A percentile compares a stretch with the other conserved stretches of the same genome.
Conservation (phyloP, 306 rosid species). For the Canavalia ensiformis region DNA sequence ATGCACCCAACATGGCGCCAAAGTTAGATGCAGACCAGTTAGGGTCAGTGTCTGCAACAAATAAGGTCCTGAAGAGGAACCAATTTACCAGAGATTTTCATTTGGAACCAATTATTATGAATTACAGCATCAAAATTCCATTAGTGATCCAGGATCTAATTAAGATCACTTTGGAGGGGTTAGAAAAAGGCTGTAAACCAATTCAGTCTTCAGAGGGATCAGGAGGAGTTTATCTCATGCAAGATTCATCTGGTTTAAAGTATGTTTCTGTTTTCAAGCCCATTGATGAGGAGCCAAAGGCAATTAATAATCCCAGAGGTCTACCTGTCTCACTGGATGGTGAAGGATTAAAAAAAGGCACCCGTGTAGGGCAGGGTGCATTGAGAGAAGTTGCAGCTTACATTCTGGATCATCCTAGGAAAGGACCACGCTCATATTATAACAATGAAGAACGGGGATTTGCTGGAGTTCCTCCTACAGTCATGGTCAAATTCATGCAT, state of each 20-base stretch:
- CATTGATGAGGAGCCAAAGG: conserved; percentile 82
- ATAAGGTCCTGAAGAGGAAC: conserved; percentile 47
- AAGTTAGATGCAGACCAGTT: conserved; percentile 41
- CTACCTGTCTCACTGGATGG: conserved; percentile 64
- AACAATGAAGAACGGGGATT: conserved; percentile 52
- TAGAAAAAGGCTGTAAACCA: conserved; percentile 69
- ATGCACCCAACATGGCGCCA: conserved; percentile 40
- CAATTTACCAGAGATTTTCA: conserved; percentile 51
- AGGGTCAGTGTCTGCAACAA: conserved; percentile 44
- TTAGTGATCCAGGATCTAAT: conserved; percentile 60
- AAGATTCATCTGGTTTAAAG: conserved; percentile 65
- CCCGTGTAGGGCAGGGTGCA: conserved; percentile 70
- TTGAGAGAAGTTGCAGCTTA: conserved; percentile 77
- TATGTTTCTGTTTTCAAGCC: conserved; percentile 83
- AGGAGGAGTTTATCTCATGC: conserved; percentile 86
- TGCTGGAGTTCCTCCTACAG: conserved; percentile 74
- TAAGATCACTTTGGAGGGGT: conserved; percentile 63
- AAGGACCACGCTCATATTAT: conserved; percentile 47
- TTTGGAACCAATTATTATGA: conserved; percentile 68
- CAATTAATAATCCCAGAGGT: conserved; percentile 70
- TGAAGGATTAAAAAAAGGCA: conserved; percentile 75
- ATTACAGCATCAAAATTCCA: conserved; percentile 52
- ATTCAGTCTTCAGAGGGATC: conserved; percentile 78
- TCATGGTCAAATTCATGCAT: conserved; percentile 63
- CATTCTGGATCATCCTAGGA: conserved; percentile 73